A percentile compares a stretch with the other conserved stretches of the same genome.
Conservation (phyloP, 2,329 filamentous ascomycete genomes). For the Cryphonectria japonica region DNA sequence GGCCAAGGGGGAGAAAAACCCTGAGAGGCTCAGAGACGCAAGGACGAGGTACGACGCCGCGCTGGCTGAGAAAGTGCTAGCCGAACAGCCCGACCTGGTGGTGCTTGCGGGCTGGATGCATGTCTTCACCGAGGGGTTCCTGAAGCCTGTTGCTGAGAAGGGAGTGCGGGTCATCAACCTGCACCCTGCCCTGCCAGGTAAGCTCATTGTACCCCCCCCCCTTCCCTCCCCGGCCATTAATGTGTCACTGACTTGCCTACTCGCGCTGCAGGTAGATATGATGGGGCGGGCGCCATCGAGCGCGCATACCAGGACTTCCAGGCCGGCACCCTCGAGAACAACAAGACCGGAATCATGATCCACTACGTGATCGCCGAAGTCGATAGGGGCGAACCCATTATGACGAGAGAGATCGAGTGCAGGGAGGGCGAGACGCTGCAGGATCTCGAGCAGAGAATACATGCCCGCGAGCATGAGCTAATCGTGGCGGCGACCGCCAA, state of each 20-base stretch:
- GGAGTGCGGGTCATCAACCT: conserved; percentile 78
- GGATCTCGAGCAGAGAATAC: conserved; percentile 72
- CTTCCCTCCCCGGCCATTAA: neutral
- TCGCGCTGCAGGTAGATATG: conserved; percentile 63
- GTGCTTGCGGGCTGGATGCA: conserved; percentile 90
- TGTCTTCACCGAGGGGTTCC: conserved; percentile 71
- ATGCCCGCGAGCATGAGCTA: conserved; percentile 74
- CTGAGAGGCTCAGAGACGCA: conserved; percentile 55
- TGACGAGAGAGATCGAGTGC: conserved; percentile 70
- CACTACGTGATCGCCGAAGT: conserved; percentile 83
- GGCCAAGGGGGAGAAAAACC: conserved; percentile 62
- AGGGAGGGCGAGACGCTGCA: conserved; percentile 66
- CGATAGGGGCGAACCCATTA: conserved; percentile 75
- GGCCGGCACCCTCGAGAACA: conserved; percentile 64
- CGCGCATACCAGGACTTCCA: conserved; percentile 76
- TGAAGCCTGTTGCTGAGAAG: conserved; percentile 66
- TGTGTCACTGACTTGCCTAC: neutral
- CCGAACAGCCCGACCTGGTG: conserved; percentile 70
- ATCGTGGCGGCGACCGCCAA: conserved; percentile 74
- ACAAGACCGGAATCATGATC: conserved; percentile 83
- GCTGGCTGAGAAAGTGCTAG: conserved; percentile 68
- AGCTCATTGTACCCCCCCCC: conserved; percentile 32
- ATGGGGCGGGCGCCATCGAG: conserved; percentile 77
- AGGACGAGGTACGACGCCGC: conserved; percentile 75
- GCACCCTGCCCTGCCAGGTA: conserved; percentile 73